Evolutionary conservation across 306 rosid species (phyloP).

Genomic region (Rosa multiflora): DNA sequence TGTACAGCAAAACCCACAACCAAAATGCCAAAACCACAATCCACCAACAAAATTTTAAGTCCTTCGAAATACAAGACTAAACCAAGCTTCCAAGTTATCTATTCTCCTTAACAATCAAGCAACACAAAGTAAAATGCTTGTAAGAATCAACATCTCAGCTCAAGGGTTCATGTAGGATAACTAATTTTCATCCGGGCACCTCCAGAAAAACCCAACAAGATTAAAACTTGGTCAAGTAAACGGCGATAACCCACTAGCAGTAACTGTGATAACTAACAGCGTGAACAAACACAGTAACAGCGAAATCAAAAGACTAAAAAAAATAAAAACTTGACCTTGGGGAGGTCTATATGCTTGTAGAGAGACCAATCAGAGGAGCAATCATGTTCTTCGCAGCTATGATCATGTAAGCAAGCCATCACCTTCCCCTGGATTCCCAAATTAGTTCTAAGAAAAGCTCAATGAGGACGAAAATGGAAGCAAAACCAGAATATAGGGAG

Average conservation of each 20-base stretch:
- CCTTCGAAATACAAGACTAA: neutral
- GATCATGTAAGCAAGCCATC: conserved; percentile 95
- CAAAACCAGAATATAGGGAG: neutral
- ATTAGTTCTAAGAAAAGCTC: neutral
- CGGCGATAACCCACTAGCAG: neutral
- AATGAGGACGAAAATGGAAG: neutral
- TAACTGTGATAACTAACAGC: neutral
- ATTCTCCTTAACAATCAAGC: neutral
- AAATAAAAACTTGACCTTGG: conserved; percentile 58
- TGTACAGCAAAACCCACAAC: neutral
- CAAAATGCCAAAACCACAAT: conserved; percentile 1
- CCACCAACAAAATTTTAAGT: neutral
- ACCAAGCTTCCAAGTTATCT: neutral
- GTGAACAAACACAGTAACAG: neutral
- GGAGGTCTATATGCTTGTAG: conserved; percentile 78
- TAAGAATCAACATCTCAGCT: conserved; percentile 6
- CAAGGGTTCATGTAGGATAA: neutral
- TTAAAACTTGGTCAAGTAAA: neutral
- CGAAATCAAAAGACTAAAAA: neutral
- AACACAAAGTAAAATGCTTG: neutral
- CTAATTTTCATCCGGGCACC: neutral
- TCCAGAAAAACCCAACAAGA: neutral
- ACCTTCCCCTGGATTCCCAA: neutral
- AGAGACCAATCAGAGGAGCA: conserved; percentile 94
- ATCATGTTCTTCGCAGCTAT: conserved; percentile 94